phyloP scores from a whole-genome alignment of 371 early-diverging fungal species.

The Vairimorpha ceranae region DNA sequence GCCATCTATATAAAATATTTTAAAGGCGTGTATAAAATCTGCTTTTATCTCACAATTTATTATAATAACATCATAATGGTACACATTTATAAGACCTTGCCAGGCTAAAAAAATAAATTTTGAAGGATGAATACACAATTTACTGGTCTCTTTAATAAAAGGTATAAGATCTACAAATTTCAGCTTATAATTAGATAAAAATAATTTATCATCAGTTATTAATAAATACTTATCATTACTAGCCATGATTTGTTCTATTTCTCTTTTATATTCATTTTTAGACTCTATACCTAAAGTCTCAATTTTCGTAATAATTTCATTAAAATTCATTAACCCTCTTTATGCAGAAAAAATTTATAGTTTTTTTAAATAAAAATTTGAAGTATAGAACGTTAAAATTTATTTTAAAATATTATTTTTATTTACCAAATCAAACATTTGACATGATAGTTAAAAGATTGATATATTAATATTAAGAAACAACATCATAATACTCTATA shows the following conservation, averaged over 20 bases:
- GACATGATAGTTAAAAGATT: too few relatives aligned
- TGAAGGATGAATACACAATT: not conserved
- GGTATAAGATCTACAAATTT: not conserved
- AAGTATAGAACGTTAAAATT: too few relatives aligned
- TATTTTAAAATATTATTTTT: too few relatives aligned
- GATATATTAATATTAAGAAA: too few relatives aligned
- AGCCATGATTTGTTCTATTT: not conserved
- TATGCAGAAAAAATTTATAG: too few relatives aligned
- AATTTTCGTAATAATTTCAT: too few relatives aligned
- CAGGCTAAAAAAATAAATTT: slow-evolving; percentile 4
- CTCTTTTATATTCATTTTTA: not conserved
- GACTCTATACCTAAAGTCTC: too few relatives aligned
- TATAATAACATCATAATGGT: not conserved
- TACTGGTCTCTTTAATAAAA: not conserved
- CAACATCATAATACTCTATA: too few relatives aligned
- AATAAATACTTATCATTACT: not conserved
- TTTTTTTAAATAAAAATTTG: too few relatives aligned
- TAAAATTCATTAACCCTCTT: too few relatives aligned
- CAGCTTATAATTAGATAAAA: not conserved
- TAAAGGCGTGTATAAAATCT: not conserved
- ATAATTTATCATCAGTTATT: not conserved
- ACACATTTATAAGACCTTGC: not conserved
- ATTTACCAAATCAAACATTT: too few relatives aligned
- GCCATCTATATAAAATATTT: not conserved
- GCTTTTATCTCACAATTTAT: not conserved